Conservation (phyloP, 441 rosid genomes). For the Eruca vesicaria region DNA sequence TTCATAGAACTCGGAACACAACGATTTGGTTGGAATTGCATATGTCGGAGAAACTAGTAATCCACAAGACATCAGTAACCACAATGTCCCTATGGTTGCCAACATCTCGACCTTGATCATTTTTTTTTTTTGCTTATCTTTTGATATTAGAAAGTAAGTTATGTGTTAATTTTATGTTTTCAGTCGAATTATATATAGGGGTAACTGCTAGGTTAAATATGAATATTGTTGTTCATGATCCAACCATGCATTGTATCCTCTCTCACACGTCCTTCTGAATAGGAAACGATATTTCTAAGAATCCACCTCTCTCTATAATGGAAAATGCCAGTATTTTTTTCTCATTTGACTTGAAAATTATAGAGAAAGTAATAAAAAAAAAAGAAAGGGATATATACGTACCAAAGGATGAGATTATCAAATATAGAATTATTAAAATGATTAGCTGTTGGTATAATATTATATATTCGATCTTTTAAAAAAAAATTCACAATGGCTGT, state of each 20-base stretch:
- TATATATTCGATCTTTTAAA: too few relatives aligned
- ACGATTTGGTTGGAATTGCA: neutral
- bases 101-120: conserved; percentile 3
- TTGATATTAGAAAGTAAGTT: neutral
- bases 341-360: neutral
- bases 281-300: neutral
- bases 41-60: neutral
- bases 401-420: neutral
- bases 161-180: neutral
- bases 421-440: neutral
- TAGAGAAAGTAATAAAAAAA: neutral
- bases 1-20: neutral
- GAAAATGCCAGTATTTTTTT: neutral
- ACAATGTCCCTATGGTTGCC: neutral
- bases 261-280: neutral
- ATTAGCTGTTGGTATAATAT: neutral
- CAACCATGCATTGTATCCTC: neutral
- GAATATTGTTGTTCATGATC: neutral
- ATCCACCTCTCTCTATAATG: neutral
- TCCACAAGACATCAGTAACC: conserved; percentile 10
- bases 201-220: neutral
- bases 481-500: too few relatives aligned
- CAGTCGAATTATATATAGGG: neutral
- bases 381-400: neutral
- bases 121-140: neutral